Base-by-base conservation (phyloP, 495 filamentous ascomycete genomes). In the Aspergillus sclerotiicarbonarius region DNA sequence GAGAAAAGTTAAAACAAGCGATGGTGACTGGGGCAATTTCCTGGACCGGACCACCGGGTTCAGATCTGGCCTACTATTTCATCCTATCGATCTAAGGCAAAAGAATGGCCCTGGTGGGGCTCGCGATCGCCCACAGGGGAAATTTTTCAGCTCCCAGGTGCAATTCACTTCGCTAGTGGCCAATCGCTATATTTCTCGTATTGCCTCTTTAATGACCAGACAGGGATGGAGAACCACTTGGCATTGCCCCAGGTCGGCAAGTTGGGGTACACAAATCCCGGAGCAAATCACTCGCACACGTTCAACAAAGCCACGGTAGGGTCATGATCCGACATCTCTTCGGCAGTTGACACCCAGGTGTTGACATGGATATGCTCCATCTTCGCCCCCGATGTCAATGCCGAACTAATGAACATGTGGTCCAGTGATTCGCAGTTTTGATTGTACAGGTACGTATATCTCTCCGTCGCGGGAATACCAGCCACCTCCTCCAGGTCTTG, bases 331-430 rank as follows among this genome's bases (percentile, higher is more conserved):
- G 76, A 81, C 25, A 74, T 74, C 59, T 67, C 59, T 4, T 75
- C 78, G 20, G 56, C 64, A 43, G 54, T 63, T n/a, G 65, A 71
- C 9, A 74, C 72, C 85, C 85, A 88, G 4, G 83, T 78, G 61
- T 85, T 87, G 12, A 84, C 70, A 69, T 87, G 84, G 43, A 87
- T 59, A 67, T 87, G 84, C 72, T 87, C 80, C 63, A 80, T 81
- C 29, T 35, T 15, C 8, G 60, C 60, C 1, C 39, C 52, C 31
- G 15, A 7, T 1, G 31, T 45, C 43, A 61, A 29, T 2, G 50
- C 58, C 67, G 73, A 65, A 51, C 80, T 84, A 31, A 87, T 75
- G 59, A 77, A 84, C 69, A 85, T 80, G 68, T 87, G 84, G 66
- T 86, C 84, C 7, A 87, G 75, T 65, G 82, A 76, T 69, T 87